These are phyloP conservation scores for Adansonia gregorii DNA, from an alignment of 441 rosid genomes.

Conservation along the genomic window DNA sequence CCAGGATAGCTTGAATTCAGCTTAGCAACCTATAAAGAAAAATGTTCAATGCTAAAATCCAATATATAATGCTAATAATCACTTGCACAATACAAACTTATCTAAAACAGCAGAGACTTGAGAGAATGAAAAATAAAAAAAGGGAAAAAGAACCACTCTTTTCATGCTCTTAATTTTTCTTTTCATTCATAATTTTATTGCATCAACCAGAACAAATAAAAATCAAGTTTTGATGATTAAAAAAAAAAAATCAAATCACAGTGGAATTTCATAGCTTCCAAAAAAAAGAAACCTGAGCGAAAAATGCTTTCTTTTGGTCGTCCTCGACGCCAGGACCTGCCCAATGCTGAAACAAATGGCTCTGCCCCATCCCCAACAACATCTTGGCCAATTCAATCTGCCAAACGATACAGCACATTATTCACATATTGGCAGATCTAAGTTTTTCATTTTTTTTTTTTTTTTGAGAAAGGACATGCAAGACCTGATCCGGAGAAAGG, in stretches of 20 bases:
- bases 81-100: background rate
- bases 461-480: background rate
- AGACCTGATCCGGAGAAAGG: conserved; percentile 68
- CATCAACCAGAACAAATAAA: background rate
- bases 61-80: background rate
- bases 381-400: conserved; percentile 83
- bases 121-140: background rate
- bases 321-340: conserved; percentile 72
- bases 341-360: conserved; percentile 79
- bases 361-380: conserved; percentile 73
- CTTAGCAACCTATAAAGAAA: conserved; percentile 56
- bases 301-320: conserved; percentile 59
- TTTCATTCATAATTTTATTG: background rate
- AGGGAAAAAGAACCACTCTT: background rate
- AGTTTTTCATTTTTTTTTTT: too few species aligned
- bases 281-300: conserved; percentile 63
- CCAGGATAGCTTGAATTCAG: conserved; percentile 87
- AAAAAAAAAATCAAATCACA: background rate
- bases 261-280: background rate
- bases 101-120: background rate
- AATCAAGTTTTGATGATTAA: background rate
- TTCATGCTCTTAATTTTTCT: background rate
- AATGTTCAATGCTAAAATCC: background rate
- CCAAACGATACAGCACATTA: conserved; percentile 20
- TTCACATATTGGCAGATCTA: background rate